Percentiles rank a stretch among this genome's conserved stretches.
phyloP scores from a whole-genome alignment of 2,329 filamentous ascomycete species.

The Aspergillus phoenicis region DNA sequence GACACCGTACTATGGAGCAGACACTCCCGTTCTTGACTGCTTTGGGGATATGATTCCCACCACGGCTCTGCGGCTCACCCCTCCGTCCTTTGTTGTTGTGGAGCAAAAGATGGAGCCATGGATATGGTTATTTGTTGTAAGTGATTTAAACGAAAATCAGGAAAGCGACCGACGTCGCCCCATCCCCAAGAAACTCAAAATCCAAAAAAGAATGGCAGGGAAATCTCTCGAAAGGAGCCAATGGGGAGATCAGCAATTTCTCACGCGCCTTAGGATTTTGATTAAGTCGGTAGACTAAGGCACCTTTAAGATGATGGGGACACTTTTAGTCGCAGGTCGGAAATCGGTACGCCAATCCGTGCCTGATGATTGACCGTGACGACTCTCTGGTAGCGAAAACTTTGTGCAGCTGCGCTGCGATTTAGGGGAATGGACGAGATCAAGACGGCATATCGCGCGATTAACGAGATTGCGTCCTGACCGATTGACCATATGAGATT shows the following conservation, averaged over 20 bases:
- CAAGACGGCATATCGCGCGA: slow-evolving; percentile 2
- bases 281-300: slow-evolving; percentile 7
- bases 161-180: slow-evolving; percentile 7
- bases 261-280: neutral
- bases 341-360: neutral
- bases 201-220: slow-evolving; percentile 3
- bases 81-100: slow-evolving; percentile 13
- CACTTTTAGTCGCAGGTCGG: neutral
- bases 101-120: slow-evolving; percentile 16
- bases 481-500: neutral
- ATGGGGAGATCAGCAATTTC: neutral
- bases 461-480: neutral
- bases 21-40: neutral
- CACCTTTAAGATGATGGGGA: slow-evolving; percentile 3
- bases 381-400: neutral
- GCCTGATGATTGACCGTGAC: neutral
- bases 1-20: neutral
- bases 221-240: neutral
- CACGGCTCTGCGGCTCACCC: slow-evolving; percentile 13
- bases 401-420: neutral
- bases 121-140: slow-evolving; percentile 17
- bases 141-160: slow-evolving; percentile 13
- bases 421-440: neutral
- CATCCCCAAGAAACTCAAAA: slow-evolving; percentile 19
- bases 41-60: neutral